Base-by-base conservation (phyloP, 768 basidiomycete species). In the Mycena metata region DNA sequence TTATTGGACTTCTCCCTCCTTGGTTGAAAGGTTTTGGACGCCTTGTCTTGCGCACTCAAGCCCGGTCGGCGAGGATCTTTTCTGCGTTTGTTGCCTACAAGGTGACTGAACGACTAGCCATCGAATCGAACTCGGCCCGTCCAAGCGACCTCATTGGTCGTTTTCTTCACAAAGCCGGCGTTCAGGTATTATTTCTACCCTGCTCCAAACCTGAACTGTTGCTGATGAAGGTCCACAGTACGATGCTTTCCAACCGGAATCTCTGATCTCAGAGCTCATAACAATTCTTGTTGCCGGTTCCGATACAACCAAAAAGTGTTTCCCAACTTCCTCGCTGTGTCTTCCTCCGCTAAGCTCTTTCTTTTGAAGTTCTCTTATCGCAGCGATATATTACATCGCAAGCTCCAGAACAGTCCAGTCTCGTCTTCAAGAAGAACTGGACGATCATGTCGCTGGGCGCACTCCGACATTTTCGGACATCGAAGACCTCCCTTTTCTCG, bases 291-390 rank as follows among this genome's bases (percentile, higher is more conserved):
- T 91, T 61, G 89, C 89, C 12, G 90, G 90, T 9, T 87, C 87
- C 5, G 90, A 91, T 70, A 91, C 91, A 9, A 91, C 91, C 1
- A 90, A 89, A 50, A 91, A 91, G 88, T 89, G 42, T 56, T 84
- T 70, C 8, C 2, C n/a, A n/a, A n/a, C n/a, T 50, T 3, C 41
- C 51, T 10, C 15, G 9, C 54, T 33, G 16, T 17, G 10, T 51
- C 16, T 24, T 49, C 35, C 23, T 55, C 19, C 12, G 9, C 50
- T 64, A 5, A 59, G 58, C 49, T 47, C 26, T 26, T 24, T 19
- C 33, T 47, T 33, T 36, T 19, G 5, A 56, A 89, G 88, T 77
- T 90, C 90, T 15, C 88, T 88, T 10, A 90, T 90, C 66, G 91
- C 89, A 21, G 89, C 91, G 73, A 82, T 88, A 13, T 91, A 89